These are phyloP conservation scores for Syncephalastrum sp. DNA, from an alignment of 371 early-diverging fungal genomes.

Conservation along the genomic window DNA sequence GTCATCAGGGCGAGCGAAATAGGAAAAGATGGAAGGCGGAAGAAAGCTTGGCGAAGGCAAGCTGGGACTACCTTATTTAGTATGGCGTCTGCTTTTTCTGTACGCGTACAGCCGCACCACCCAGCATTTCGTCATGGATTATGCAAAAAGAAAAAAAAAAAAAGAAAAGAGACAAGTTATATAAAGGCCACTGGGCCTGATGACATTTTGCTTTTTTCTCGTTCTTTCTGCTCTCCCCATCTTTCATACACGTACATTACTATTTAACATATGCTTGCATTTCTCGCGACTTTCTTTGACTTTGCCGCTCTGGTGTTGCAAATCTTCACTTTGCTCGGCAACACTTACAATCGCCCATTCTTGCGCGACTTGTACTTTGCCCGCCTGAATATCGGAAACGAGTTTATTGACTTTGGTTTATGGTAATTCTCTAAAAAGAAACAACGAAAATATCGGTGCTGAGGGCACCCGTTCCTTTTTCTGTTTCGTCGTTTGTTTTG, in stretches of 20 bases:
- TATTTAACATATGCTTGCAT: conserved; percentile 12
- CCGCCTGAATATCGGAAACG: conserved; percentile 14
- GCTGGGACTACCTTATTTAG: no score
- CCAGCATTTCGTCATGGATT: no score
- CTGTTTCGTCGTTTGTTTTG: conserved; percentile 1
- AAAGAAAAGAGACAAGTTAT: no score
- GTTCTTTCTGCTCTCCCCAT: conserved; percentile 1
- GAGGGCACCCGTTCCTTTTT: not conserved
- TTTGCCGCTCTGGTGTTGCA: conserved; percentile 46
- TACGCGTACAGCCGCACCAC: no score
- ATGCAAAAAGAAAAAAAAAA: no score
- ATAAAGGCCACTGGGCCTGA: no score
- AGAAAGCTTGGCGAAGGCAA: no score
- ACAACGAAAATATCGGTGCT: not conserved
- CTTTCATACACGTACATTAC: conserved; percentile 2
- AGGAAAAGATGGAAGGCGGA: no score
- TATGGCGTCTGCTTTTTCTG: no score
- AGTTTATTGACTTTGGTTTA: conserved; percentile 37
- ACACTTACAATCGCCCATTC: conserved; percentile 39
- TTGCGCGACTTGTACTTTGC: conserved; percentile 40
- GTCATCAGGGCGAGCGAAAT: no score
- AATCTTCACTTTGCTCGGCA: conserved; percentile 43
- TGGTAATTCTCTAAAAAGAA: conserved; percentile 20
- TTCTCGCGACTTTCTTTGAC: conserved; percentile 42
- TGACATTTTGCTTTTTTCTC: not conserved